Conservation (phyloP, 1,284 basidiomycete genomes). For the Sporisorium graminicola region DNA sequence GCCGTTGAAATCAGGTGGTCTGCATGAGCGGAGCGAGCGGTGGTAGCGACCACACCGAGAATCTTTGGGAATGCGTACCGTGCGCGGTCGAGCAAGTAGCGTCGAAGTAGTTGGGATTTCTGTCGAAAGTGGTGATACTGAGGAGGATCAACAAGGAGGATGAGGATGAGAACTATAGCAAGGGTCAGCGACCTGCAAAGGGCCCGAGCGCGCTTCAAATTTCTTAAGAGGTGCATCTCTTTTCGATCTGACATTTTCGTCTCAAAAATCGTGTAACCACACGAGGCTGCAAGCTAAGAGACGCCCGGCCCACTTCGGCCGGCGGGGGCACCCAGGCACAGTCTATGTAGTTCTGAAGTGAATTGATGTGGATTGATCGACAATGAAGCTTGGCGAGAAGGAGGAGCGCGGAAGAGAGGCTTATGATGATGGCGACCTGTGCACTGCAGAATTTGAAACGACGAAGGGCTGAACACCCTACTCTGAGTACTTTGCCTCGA, state of each 20-base stretch:
- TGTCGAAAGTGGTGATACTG: not conserved
- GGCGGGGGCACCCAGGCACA: no score
- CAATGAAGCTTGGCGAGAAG: not conserved
- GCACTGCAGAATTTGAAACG: no score
- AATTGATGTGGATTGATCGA: not conserved
- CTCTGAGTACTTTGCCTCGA: slow-evolving; percentile 24
- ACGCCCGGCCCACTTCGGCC: no score
- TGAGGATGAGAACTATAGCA: not conserved
- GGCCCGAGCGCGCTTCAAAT: slow-evolving; percentile 1
- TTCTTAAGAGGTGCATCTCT: not conserved
- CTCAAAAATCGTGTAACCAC: not conserved
- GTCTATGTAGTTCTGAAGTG: not conserved
- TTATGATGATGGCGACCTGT: not conserved
- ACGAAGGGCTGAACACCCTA: not conserved
- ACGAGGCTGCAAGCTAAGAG: no score
- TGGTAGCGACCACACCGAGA: not conserved
- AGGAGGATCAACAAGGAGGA: not conserved
- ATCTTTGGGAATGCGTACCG: no score
- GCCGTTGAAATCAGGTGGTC: not conserved
- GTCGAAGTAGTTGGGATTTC: not conserved
- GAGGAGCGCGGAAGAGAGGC: not conserved
- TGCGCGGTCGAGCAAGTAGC: no score
- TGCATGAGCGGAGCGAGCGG: slow-evolving; percentile 3
- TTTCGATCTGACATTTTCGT: slow-evolving; percentile 2
- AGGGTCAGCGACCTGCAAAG: not conserved